These are phyloP conservation scores for Leccinellum albellum DNA, from an alignment of 768 basidiomycete genomes.

Conservation along the genomic window DNA sequence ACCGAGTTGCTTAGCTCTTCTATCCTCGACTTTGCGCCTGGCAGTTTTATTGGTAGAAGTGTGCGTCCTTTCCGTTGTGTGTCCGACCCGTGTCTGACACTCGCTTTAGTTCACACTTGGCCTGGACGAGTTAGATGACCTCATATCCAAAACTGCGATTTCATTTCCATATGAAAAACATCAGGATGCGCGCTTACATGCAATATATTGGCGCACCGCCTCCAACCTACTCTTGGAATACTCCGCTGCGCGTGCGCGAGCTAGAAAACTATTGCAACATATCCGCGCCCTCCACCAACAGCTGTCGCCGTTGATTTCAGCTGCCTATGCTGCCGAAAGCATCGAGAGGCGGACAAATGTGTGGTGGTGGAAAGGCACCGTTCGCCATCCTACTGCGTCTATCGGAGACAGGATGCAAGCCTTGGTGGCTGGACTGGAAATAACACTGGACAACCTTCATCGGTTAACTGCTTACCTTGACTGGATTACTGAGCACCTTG, in stretches of 20 bases:
- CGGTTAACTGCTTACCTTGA: constrained; percentile 27
- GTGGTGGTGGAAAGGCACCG: constrained; percentile 8
- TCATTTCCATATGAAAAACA: background rate
- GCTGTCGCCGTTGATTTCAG: constrained; percentile 1
- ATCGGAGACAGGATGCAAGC: constrained; percentile 8
- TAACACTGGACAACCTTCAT: constrained; percentile 14
- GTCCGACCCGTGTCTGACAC: background rate
- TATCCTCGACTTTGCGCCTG: constrained; percentile 23
- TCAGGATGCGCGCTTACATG: constrained; percentile 17
- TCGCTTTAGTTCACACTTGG: constrained; percentile 24
- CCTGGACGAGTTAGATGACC: constrained; percentile 27
- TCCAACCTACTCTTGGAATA: constrained; percentile 33
- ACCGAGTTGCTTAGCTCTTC: constrained; percentile 16
- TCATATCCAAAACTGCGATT: constrained; percentile 5
- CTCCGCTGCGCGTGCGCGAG: constrained; percentile 25
- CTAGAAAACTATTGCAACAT: constrained; percentile 11
- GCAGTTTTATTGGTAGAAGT: constrained; percentile 29
- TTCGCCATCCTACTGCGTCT: background rate
- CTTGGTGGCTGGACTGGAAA: constrained; percentile 21
- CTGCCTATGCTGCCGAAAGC: background rate
- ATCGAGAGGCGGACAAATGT: background rate
- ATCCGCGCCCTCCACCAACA: constrained; percentile 15
- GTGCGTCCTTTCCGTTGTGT: constrained; percentile 11
- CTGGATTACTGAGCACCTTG: constrained; percentile 27
- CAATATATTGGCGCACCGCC: constrained; percentile 27